A percentile compares a stretch with the other conserved stretches of the same genome.
These are phyloP conservation scores for Diaporthe amygdali DNA, from an alignment of 2,329 filamentous ascomycete species.

Conservation along the genomic window DNA sequence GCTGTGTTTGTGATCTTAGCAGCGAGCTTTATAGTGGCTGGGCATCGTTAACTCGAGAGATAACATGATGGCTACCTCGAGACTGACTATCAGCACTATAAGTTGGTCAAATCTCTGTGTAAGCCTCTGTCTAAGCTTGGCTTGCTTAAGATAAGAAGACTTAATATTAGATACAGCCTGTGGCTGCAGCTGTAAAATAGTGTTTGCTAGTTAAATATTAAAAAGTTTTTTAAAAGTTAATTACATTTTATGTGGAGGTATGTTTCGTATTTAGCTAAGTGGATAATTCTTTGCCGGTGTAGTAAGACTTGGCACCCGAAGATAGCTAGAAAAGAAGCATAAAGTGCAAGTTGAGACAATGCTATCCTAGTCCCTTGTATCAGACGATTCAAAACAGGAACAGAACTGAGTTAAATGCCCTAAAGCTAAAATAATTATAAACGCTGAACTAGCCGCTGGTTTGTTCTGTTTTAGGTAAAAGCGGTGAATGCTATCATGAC, in stretches of 20 bases:
- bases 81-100: neutral
- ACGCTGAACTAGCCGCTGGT: neutral
- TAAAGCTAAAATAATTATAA: neutral
- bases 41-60: neutral
- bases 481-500: neutral
- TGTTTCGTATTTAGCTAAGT: neutral
- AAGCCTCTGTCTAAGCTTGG: neutral
- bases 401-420: neutral
- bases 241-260: neutral
- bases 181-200: neutral
- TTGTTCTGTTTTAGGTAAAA: neutral
- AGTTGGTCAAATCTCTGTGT: neutral
- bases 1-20: neutral
- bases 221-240: neutral
- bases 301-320: neutral
- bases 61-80: neutral
- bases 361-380: neutral
- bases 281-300: neutral
- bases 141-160: neutral
- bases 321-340: neutral
- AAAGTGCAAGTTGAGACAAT: neutral
- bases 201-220: neutral
- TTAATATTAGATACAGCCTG: neutral
- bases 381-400: neutral
- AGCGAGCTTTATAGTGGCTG: neutral